Evolutionary conservation across 2,329 filamentous ascomycete genomes (phyloP).

Genomic region (Fusarium sambucinum): DNA sequence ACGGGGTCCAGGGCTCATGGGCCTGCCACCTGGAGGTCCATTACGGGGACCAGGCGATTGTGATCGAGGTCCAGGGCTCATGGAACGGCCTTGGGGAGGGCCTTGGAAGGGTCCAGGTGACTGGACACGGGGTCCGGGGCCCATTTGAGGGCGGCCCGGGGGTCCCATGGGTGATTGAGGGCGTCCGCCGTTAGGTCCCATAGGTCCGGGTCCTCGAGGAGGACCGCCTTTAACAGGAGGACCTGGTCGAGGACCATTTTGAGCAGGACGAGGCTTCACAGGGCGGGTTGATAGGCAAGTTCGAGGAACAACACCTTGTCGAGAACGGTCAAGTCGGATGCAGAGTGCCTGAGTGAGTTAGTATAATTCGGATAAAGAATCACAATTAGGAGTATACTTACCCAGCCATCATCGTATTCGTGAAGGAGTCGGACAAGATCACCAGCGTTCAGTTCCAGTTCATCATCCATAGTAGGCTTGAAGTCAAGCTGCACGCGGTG

Average conservation of each 20-base stretch:
- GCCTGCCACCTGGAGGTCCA: conserved; percentile 49
- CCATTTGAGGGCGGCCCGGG: conserved; percentile 52
- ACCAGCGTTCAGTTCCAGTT: conserved; percentile 83
- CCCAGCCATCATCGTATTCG: conserved; percentile 98
- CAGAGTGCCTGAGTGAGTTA: conserved; percentile 79
- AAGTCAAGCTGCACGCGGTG: conserved; percentile 97
- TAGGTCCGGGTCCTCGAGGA: conserved; percentile 41
- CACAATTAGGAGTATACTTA: conserved; percentile 59
- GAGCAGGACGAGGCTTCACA: conserved; percentile 81
- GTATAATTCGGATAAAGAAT: conserved; percentile 21
- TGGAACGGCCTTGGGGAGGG: conserved; percentile 48
- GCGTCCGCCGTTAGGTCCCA: conserved; percentile 51
- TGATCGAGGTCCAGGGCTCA: conserved; percentile 54
- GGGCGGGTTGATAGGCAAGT: conserved; percentile 93
- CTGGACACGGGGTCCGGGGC: conserved; percentile 50
- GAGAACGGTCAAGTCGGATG: conserved; percentile 87
- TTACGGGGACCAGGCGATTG: conserved; percentile 43
- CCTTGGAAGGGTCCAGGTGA: conserved; percentile 43
- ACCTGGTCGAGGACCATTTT: conserved; percentile 62
- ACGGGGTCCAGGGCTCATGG: conserved; percentile 57
- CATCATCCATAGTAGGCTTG: conserved; percentile 90
- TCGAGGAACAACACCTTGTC: conserved; percentile 92
- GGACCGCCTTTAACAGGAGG: conserved; percentile 62
- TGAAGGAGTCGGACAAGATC: conserved; percentile 90
- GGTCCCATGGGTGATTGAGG: conserved; percentile 53